Base-by-base conservation (phyloP, 768 basidiomycete species). In the Lentinula sp. region DNA sequence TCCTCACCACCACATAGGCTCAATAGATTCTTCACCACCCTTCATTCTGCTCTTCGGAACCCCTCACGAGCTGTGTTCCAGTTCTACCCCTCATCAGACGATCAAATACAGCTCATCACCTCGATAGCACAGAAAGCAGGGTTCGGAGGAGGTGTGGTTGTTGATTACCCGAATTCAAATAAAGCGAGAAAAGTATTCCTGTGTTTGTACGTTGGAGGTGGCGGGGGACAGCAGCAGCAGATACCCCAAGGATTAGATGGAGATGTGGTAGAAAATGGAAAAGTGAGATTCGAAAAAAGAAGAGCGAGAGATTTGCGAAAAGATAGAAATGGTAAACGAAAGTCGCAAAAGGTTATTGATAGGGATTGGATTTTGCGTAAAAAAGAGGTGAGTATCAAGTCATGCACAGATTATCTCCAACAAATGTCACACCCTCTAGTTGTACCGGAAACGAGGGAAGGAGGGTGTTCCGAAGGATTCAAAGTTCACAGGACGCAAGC, bases 61-160 rank as follows among this genome's bases (percentile, higher is more conserved):
- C 92, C 92, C 10, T 88, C 92, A 0, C 84, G 94, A 36, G 94
- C 91, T 3, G 80, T 95, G 20, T 81, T 95, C 63, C 95, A 97
- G 70, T 98, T 99, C 73, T 99, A 99, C 72, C 97, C 97, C 7
- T 89, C 92, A 1, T 93, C 91, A 5, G 97, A 99, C 74, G 95
- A 98, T 69, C 97, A 99, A 75, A 88, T 98, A 67, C 91, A 92
- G 66, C 83, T 99, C 59, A 95, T 98, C 67, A 96, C 95, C 6
- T 87, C 88, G 2, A 88, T 87, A 64, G 97, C 97, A 3, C 93
- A 94, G 69, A 89, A 86, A 67, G 94, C 96, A 6, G 97, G 97
- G 1, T 99, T 99, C 71, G 94, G 95, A 4, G 97, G 97, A 57
- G 97, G 97, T 62, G 74, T 99, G 39, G 90, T 98, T 23, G 91